Percentiles rank a stretch among this genome's conserved stretches.
phyloP scores from a whole-genome alignment of 768 basidiomycete species.

The Rhizopogon roseolus region DNA sequence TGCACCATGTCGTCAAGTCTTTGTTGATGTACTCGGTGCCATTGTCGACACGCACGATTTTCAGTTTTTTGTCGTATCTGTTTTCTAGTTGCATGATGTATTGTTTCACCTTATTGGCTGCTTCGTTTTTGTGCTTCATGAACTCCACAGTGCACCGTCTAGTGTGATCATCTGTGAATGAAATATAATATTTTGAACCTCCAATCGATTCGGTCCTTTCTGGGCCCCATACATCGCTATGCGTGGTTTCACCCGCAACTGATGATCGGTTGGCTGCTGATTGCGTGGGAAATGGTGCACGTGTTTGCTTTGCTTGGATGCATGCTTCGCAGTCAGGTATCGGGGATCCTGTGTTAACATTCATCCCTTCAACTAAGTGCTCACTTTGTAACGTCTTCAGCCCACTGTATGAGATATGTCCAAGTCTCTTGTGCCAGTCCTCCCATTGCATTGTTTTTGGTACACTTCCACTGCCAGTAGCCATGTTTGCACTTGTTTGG shows the following conservation, averaged over 20 bases:
- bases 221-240: constrained; percentile 24
- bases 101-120: constrained; percentile 12
- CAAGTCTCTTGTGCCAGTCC: neutral
- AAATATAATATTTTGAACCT: constrained; percentile 19
- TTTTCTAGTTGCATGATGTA: constrained; percentile 10
- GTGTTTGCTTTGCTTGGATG: neutral
- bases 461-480: no score
- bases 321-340: neutral
- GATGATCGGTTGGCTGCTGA: no score
- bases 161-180: constrained; percentile 14
- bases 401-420: neutral
- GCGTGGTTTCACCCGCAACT: no score
- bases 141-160: constrained; percentile 8
- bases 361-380: neutral
- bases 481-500: neutral
- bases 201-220: constrained; percentile 8
- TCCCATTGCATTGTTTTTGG: neutral
- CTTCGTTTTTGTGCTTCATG: constrained; percentile 17
- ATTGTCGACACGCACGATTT: constrained; percentile 21
- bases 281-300: neutral
- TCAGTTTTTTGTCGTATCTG: neutral
- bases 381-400: neutral
- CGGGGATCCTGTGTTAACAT: no score
- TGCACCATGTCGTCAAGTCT: constrained; percentile 15
- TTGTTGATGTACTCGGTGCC: constrained; percentile 27